Percentiles rank a stretch among this genome's conserved stretches.
These are phyloP conservation scores for Coniferiporia sulphurascens DNA, from an alignment of 1,284 basidiomycete species.

Conservation along the genomic window DNA sequence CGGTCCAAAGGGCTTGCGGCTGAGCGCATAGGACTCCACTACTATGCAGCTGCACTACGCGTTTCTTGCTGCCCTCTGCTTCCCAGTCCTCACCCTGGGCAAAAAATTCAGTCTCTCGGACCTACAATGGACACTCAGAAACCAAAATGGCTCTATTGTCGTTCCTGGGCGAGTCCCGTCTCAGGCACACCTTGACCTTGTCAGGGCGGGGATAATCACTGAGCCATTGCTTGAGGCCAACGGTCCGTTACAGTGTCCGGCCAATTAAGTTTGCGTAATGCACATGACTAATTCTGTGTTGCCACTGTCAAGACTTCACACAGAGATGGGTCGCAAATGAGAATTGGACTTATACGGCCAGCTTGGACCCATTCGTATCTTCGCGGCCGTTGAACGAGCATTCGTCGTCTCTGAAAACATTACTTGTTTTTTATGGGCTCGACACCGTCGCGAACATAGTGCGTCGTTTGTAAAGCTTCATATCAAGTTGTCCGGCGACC, in stretches of 20 bases:
- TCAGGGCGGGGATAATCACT: conserved; percentile 47
- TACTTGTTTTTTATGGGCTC: conserved; percentile 57
- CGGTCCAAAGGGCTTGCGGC: background rate
- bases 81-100: conserved; percentile 24
- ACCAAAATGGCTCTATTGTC: conserved; percentile 48
- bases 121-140: conserved; percentile 48
- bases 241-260: conserved; percentile 31
- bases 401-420: conserved; percentile 28
- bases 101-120: conserved; percentile 40
- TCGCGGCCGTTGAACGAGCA: conserved; percentile 21
- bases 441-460: conserved; percentile 55
- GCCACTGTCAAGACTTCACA: conserved; percentile 39
- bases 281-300: background rate
- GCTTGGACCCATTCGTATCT: conserved; percentile 40
- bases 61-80: conserved; percentile 4
- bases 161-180: conserved; percentile 51
- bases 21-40: too few relatives aligned
- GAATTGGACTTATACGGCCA: conserved; percentile 59
- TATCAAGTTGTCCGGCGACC: conserved; percentile 17
- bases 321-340: conserved; percentile 55
- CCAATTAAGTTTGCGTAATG: background rate
- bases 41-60: background rate
- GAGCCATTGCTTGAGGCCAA: conserved; percentile 53
- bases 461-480: conserved; percentile 13
- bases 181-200: conserved; percentile 50